phyloP scores from a whole-genome alignment of 441 rosid genomes.

The Eruca vesicaria region DNA sequence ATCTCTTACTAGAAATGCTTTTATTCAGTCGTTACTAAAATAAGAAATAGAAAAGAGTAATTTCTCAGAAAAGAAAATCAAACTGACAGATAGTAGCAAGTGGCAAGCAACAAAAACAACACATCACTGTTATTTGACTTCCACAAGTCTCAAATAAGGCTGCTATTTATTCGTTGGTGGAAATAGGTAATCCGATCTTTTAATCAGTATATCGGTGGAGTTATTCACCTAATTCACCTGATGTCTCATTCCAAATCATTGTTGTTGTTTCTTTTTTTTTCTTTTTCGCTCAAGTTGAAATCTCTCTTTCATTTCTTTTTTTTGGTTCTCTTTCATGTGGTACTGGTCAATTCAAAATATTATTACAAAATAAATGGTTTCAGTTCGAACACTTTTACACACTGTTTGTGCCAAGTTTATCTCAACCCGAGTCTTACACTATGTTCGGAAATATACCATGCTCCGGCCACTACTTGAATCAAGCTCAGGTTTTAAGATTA shows the following conservation, averaged over 20 bases:
- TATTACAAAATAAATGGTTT: not conserved
- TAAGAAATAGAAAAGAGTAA: not conserved
- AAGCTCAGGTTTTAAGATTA: not conserved
- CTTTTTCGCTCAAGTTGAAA: not conserved
- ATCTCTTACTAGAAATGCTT: too few species aligned
- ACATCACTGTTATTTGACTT: constrained; percentile 23
- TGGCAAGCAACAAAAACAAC: not conserved
- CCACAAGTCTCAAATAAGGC: constrained; percentile 27
- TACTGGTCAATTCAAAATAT: not conserved
- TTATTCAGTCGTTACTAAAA: not conserved
- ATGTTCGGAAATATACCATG: not conserved
- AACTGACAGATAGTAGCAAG: not conserved
- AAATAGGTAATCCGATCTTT: not conserved
- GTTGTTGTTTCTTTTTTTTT: not conserved
- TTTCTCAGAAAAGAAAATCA: not conserved
- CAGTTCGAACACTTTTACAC: not conserved
- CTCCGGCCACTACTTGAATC: not conserved
- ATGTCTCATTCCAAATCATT: not conserved
- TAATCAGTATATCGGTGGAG: not conserved
- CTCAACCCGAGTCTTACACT: not conserved
- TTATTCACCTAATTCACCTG: constrained; percentile 24
- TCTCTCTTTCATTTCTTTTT: too few species aligned
- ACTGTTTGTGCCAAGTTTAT: not conserved
- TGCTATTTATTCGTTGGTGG: constrained; percentile 8
- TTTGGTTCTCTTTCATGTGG: not conserved